Evolutionary conservation across 1,284 basidiomycete genomes (phyloP), one percentile per base, ranked within the genome.

Genomic region (Amylostereum chailletii): DNA sequence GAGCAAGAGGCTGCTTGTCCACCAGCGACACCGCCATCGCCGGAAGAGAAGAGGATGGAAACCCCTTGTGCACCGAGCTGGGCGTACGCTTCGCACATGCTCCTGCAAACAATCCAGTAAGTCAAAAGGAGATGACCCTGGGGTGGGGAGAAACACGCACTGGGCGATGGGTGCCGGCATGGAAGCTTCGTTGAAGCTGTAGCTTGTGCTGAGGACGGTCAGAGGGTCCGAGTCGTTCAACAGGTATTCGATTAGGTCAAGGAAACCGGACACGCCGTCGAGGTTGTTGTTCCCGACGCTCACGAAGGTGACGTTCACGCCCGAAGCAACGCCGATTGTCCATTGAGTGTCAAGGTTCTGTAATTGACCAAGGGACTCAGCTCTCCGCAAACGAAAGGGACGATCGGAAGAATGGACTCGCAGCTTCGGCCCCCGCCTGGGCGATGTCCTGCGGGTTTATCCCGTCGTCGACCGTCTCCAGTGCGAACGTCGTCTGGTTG

Each of bases 161-260:
- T 48, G 44, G 34, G 51, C 51, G 9, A 49, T 29, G 3, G 41
- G 7, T 5, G 7, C 6, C 1, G 60, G 57, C 27, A 62, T 51
- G 27, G 54, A 52, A 48, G 53, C 44, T 49, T 64, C 62, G 43
- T 63, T 47, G 34, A 55, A 46, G 19, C 59, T 58, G 45, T 64
- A 65, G 44, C 56, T 61, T 26, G 78, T 82, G 2, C 73, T 72
- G 50, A 81, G 65, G 1, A 75, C 74, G 44, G 73, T 71, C 1
- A 79, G 77, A 5, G 56, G 45, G 19, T 73, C 68, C 33, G 66
- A 65, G 1, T 61, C 55, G 42, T 71, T 67, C 39, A 62, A 57
- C 31, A 70, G 56, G 39, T 58, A 55, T 54, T 66, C 63, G 54
- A 65, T 63, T 51, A 64, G 64, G 49, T 65, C 62, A 30, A 62